Conservation (phyloP, 176 grass and related monocot species). For the Triticum timopheevii region DNA sequence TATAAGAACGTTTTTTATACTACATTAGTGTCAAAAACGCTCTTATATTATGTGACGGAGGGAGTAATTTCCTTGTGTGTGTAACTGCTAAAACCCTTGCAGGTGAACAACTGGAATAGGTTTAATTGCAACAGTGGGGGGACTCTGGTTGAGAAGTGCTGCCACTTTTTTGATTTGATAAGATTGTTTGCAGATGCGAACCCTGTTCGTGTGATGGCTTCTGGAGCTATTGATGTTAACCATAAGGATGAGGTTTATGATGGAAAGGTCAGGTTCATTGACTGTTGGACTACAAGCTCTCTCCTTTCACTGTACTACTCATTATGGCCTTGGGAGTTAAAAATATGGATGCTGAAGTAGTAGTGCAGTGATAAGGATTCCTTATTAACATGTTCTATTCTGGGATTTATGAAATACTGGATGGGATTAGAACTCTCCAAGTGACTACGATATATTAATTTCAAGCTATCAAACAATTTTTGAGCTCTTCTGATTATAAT, state of each 20-base stretch:
- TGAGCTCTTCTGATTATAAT: not conserved
- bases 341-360: not conserved
- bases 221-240: conserved; percentile 93
- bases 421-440: not conserved
- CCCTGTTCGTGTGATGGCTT: conserved; percentile 90
- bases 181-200: conserved; percentile 82
- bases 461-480: not conserved
- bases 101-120: conserved; percentile 98
- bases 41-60: no score
- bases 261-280: conserved; percentile 64
- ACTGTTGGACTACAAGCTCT: not conserved
- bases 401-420: not conserved
- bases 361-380: not conserved
- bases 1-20: no score
- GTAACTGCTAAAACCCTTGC: conserved; percentile 30
- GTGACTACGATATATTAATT: not conserved
- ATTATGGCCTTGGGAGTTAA: not conserved
- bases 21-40: no score
- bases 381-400: not conserved
- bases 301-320: not conserved
- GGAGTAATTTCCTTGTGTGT: not conserved
- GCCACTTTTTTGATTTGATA: conserved; percentile 97
- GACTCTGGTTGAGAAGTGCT: conserved; percentile 94
- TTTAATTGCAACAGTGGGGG: conserved; percentile 93
- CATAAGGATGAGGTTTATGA: conserved; percentile 92